Evolutionary conservation across 768 basidiomycete species (phyloP).

Genomic region (Rossbeevera mucosa): DNA sequence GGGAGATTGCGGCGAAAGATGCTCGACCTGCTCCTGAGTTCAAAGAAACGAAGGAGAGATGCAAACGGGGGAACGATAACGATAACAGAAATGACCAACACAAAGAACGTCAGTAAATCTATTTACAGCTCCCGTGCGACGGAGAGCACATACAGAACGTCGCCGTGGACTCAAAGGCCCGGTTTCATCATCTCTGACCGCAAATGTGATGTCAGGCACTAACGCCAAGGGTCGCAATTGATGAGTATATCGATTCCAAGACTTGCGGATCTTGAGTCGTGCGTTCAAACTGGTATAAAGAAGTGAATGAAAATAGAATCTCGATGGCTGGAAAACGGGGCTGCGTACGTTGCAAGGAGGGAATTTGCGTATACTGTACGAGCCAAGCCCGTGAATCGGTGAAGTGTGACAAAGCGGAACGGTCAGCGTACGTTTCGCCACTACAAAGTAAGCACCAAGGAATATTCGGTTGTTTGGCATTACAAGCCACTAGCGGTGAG

Average conservation of each 20-base stretch:
- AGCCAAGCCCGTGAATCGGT: background rate
- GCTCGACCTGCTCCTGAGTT: background rate
- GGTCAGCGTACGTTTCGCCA: constrained; percentile 20
- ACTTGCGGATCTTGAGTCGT: constrained; percentile 9
- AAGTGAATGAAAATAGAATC: constrained; percentile 9
- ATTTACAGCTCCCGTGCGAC: background rate
- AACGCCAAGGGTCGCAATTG: constrained; percentile 3
- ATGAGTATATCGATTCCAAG: background rate
- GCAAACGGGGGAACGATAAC: background rate
- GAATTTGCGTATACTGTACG: constrained; percentile 24
- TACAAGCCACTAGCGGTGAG: constrained; percentile 12
- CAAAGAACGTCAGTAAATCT: background rate
- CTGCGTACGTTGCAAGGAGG: constrained; percentile 21
- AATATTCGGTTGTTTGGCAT: constrained; percentile 27
- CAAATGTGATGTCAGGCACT: background rate
- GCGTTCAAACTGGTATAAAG: constrained; percentile 18
- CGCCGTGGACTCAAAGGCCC: background rate
- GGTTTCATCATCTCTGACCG: background rate
- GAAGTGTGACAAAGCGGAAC: background rate
- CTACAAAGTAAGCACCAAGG: constrained; percentile 22
- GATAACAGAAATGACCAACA: background rate
- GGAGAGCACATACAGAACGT: background rate
- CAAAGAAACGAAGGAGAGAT: background rate
- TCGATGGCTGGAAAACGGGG: background rate
- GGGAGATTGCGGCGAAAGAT: background rate